These are phyloP conservation scores for Tulasnella sp. DNA, from an alignment of 768 basidiomycete genomes.

Conservation along the genomic window DNA sequence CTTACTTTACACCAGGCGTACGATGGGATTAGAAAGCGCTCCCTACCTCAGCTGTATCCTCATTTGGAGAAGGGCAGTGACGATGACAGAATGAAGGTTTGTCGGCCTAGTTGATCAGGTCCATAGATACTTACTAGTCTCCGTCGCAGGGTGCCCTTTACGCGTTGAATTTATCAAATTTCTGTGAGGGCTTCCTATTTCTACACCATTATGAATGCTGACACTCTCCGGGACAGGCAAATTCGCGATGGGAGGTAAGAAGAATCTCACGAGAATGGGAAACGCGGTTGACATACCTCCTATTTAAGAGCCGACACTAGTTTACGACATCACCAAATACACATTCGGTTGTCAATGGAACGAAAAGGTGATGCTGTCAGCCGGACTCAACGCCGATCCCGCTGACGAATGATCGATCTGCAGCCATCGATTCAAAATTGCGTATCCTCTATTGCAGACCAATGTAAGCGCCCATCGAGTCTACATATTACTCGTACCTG, in stretches of 20 bases:
- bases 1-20: conserved; percentile 47
- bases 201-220: not conserved
- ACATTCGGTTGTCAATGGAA: conserved; percentile 76
- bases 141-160: conserved; percentile 61
- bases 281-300: conserved; percentile 34
- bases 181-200: conserved; percentile 46
- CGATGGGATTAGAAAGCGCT: conserved; percentile 65
- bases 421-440: conserved; percentile 75
- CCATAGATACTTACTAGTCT: not conserved
- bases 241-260: conserved; percentile 45
- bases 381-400: too few species aligned
- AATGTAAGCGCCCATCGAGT: conserved; percentile 43
- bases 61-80: conserved; percentile 66
- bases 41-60: conserved; percentile 55
- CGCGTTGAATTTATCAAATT: conserved; percentile 61
- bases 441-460: conserved; percentile 60
- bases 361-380: conserved; percentile 57
- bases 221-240: conserved; percentile 38
- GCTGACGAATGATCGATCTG: not conserved
- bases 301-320: conserved; percentile 58
- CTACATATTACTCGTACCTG: conserved; percentile 28
- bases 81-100: conserved; percentile 77
- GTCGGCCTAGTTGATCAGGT: not conserved
- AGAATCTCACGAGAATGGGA: not conserved
- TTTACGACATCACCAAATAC: conserved; percentile 54